These are phyloP conservation scores for Stagonosporopsis rhizophila DNA, from an alignment of 2,329 filamentous ascomycete genomes.

Conservation along the genomic window DNA sequence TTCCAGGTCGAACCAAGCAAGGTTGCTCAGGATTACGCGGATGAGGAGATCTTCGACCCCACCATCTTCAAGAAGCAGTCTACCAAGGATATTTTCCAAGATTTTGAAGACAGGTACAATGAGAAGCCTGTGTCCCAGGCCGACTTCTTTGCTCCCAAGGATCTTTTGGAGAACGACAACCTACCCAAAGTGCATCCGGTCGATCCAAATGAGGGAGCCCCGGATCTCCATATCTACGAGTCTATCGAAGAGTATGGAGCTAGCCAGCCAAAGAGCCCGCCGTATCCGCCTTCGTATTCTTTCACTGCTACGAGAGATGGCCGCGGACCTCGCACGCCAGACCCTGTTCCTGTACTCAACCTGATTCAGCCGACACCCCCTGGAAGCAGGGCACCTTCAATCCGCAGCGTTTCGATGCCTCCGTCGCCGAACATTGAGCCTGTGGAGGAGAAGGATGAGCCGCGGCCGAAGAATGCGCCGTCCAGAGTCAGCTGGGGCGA, in stretches of 20 bases:
- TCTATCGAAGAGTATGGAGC: slow-evolving; percentile 48
- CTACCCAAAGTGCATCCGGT: slow-evolving; percentile 45
- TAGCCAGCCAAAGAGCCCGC: slow-evolving; percentile 38
- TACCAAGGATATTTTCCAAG: slow-evolving; percentile 52
- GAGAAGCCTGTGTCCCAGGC: slow-evolving; percentile 50
- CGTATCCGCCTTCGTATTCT: slow-evolving; percentile 48
- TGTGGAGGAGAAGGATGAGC: slow-evolving; percentile 29
- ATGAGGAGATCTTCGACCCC: slow-evolving; percentile 57
- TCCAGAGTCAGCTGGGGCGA: slow-evolving; percentile 57
- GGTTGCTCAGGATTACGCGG: slow-evolving; percentile 45
- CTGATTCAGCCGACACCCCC: slow-evolving; percentile 67
- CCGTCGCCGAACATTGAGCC: slow-evolving; percentile 46
- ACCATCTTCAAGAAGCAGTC: slow-evolving; percentile 54
- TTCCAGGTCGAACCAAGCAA: slow-evolving; percentile 48
- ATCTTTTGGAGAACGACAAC: slow-evolving; percentile 50
- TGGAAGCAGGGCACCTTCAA: slow-evolving; percentile 53
- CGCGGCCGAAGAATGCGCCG: slow-evolving; percentile 35
- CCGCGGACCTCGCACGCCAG: slow-evolving; percentile 43
- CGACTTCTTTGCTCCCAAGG: slow-evolving; percentile 57
- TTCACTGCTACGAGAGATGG: slow-evolving; percentile 53
- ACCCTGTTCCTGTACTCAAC: slow-evolving; percentile 61
- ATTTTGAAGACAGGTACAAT: slow-evolving; percentile 53
- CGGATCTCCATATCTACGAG: slow-evolving; percentile 53
- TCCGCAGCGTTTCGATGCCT: slow-evolving; percentile 45
- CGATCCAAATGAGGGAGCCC: slow-evolving; percentile 54